A percentile compares a stretch with the other conserved stretches of the same genome.
phyloP scores from a whole-genome alignment of 2,329 filamentous ascomycete genomes.

The Diaporthe citri region DNA sequence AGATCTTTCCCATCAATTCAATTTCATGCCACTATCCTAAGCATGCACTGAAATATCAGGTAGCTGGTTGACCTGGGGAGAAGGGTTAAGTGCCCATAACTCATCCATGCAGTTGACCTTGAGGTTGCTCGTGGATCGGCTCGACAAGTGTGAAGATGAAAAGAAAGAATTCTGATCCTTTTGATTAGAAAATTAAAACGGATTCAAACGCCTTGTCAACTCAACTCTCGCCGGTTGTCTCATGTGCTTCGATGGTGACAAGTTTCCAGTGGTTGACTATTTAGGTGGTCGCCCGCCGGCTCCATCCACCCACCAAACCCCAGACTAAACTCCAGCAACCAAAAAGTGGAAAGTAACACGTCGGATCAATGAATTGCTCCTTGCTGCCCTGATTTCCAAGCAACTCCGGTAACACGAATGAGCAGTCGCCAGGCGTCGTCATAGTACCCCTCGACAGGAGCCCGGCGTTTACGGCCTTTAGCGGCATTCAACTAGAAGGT shows the following conservation, averaged over 20 bases:
- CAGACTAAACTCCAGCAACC: background rate
- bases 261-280: background rate
- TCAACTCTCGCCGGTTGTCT: too few relatives aligned
- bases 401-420: background rate
- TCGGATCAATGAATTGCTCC: background rate
- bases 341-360: background rate
- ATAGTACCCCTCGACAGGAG: background rate
- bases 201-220: rapidly evolving
- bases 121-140: background rate
- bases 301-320: background rate
- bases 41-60: background rate
- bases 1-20: background rate
- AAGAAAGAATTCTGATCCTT: background rate
- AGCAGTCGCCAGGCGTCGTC: background rate
- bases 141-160: background rate
- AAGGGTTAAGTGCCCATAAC: too few relatives aligned
- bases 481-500: background rate
- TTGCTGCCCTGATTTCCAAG: background rate
- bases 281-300: background rate
- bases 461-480: conserved; percentile 33
- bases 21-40: too few relatives aligned
- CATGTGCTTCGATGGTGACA: background rate
- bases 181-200: background rate
- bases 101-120: background rate
- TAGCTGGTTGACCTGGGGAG: too few relatives aligned